Evolutionary conservation across 2,329 filamentous ascomycete genomes (phyloP).

Genomic region (Exophiala spinifera): DNA sequence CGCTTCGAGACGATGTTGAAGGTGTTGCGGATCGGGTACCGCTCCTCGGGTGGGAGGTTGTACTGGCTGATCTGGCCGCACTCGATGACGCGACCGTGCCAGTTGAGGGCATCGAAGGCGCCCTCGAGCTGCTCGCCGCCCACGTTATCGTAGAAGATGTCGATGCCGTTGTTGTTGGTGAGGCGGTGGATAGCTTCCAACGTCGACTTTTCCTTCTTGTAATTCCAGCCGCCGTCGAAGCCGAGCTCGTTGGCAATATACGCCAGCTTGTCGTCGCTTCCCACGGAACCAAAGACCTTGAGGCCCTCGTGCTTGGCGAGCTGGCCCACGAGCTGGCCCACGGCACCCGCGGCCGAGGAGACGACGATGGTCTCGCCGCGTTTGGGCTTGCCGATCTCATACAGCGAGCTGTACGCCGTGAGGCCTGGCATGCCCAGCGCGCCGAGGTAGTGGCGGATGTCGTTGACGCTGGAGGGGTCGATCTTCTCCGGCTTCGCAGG

Average conservation of each 20-base stretch:
- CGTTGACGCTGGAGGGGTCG: conserved; percentile 21
- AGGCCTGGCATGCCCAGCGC: conserved; percentile 75
- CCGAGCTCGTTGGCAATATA: conserved; percentile 67
- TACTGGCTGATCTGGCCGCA: conserved; percentile 65
- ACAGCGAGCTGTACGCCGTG: conserved; percentile 71
- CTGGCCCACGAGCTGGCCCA: conserved; percentile 80
- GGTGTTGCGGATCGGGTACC: conserved; percentile 66
- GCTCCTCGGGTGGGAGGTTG: conserved; percentile 58
- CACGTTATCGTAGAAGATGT: conserved; percentile 81
- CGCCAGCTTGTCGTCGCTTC: conserved; percentile 73
- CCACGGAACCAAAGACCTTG: conserved; percentile 75
- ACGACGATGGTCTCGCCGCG: conserved; percentile 80
- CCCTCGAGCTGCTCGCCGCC: conserved; percentile 61
- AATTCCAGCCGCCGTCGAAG: conserved; percentile 78
- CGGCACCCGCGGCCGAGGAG: conserved; percentile 73
- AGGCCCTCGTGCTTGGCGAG: conserved; percentile 78
- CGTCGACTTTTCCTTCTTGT: conserved; percentile 72
- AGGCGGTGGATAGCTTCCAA: conserved; percentile 65
- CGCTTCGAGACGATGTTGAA: conserved; percentile 64
- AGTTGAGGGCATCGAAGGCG: conserved; percentile 62
- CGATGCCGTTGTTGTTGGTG: conserved; percentile 68
- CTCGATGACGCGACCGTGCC: conserved; percentile 48
- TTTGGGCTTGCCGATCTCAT: conserved; percentile 71
- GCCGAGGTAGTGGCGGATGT: conserved; percentile 63
- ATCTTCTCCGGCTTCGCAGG: conserved; percentile 16